Evolutionary conservation across 2,329 filamentous ascomycete genomes (phyloP).

Genomic region (Cladophialophora carrionii): DNA sequence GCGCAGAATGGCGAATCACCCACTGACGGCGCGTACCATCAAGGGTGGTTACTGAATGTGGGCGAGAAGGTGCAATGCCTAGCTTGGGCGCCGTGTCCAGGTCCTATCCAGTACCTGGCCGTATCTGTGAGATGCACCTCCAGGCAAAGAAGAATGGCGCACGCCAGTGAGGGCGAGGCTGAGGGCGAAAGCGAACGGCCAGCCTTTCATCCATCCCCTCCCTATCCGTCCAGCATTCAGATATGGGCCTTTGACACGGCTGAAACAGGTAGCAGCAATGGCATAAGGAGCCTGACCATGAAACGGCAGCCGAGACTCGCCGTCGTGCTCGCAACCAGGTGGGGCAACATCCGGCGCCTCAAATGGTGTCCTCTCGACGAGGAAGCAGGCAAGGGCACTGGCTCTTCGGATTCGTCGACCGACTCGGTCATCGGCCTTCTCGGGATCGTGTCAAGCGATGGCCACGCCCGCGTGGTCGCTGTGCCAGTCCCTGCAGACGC

Average conservation of each 20-base stretch:
- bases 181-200: constrained; percentile 40
- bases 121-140: constrained; percentile 49
- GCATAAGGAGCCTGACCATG: constrained; percentile 50
- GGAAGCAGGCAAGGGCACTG: background rate
- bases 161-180: constrained; percentile 21
- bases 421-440: constrained; percentile 55
- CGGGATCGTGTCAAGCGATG: constrained; percentile 63
- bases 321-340: constrained; percentile 59
- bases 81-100: constrained; percentile 52
- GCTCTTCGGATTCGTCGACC: constrained; percentile 39
- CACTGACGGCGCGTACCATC: constrained; percentile 37
- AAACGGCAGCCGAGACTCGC: constrained; percentile 51
- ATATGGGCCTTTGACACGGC: constrained; percentile 60
- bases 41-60: constrained; percentile 61
- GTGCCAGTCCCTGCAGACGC: constrained; percentile 42
- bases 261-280: constrained; percentile 24
- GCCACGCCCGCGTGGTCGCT: constrained; percentile 58
- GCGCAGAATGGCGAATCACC: background rate
- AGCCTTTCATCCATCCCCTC: constrained; percentile 56
- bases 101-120: constrained; percentile 60
- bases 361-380: constrained; percentile 60
- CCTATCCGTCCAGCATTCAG: constrained; percentile 58
- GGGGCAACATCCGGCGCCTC: constrained; percentile 59
- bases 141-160: constrained; percentile 43
- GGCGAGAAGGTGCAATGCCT: constrained; percentile 57